Percentiles rank a stretch among this genome's conserved stretches.
phyloP scores from a whole-genome alignment of 2,329 filamentous ascomycete species.

The Mollisia scopiformis region DNA sequence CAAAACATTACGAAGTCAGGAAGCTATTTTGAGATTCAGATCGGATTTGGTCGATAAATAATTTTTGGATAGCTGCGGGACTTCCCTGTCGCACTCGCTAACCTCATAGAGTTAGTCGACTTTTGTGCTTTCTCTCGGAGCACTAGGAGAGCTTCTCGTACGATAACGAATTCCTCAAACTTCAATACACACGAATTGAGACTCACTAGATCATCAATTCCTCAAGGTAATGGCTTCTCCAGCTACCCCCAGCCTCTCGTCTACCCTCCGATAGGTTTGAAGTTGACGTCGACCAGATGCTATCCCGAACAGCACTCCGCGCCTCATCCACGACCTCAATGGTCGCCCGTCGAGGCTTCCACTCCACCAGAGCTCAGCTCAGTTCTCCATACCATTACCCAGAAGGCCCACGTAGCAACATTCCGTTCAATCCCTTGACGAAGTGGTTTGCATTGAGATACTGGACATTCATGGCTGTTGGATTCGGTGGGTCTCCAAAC shows the following conservation, averaged over 20 bases:
- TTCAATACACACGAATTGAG: background rate
- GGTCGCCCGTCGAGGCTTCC: conserved; percentile 91
- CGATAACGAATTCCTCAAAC: background rate
- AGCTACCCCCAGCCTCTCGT: background rate
- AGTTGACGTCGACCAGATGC: conserved; percentile 65
- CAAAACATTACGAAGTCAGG: background rate
- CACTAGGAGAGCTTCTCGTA: background rate
- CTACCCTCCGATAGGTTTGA: background rate
- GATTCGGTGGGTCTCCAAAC: conserved; percentile 48
- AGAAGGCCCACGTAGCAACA: conserved; percentile 90
- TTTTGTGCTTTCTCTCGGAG: too few relatives aligned
- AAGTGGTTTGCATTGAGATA: conserved; percentile 83
- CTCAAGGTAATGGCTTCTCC: conserved; percentile 26
- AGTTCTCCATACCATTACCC: conserved; percentile 97
- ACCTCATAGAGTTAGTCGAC: too few relatives aligned
- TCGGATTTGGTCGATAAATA: background rate
- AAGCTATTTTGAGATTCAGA: background rate
- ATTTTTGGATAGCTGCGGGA: background rate
- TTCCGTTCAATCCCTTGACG: conserved; percentile 95
- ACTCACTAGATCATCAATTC: conserved; percentile 4
- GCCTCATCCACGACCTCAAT: conserved; percentile 64
- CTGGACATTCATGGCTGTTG: conserved; percentile 70
- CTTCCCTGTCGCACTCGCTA: background rate
- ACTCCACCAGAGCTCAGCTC: conserved; percentile 83
- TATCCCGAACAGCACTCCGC: conserved; percentile 70